Conservation (phyloP, 1,284 basidiomycete species). For the Trametes pubescens region DNA sequence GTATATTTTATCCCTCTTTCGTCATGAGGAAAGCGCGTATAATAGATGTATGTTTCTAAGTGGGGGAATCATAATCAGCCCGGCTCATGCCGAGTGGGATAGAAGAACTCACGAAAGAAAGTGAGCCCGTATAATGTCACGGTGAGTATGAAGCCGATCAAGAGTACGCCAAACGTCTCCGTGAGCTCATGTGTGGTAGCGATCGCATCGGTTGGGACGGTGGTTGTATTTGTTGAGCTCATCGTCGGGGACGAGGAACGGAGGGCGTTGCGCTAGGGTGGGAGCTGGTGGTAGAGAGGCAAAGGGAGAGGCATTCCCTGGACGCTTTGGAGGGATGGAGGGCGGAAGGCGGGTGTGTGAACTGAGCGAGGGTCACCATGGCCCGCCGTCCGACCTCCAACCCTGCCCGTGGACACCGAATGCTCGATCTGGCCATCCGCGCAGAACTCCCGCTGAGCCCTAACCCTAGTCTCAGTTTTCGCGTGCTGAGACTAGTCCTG, state of each 20-base stretch:
- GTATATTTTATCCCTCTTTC: constrained; percentile 37
- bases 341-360: constrained; percentile 19
- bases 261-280: constrained; percentile 3
- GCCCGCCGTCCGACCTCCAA: constrained; percentile 14
- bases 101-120: constrained; percentile 50
- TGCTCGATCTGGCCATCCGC: constrained; percentile 15
- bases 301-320: constrained; percentile 6
- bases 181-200: constrained; percentile 32
- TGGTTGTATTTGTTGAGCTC: constrained; percentile 8
- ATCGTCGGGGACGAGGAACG: constrained; percentile 1
- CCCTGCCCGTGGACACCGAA: constrained; percentile 1
- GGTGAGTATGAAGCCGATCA: constrained; percentile 48
- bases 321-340: neutral
- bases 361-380: neutral
- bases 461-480: constrained; percentile 12
- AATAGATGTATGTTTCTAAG: constrained; percentile 51
- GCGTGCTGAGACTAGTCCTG: neutral
- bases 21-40: constrained; percentile 47
- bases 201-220: neutral
- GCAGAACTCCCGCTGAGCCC: constrained; percentile 1
- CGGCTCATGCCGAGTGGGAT: too few species aligned
- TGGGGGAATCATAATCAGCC: neutral
- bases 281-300: constrained; percentile 6
- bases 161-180: constrained; percentile 46
- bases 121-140: constrained; percentile 51